A percentile compares a stretch with the other conserved stretches of the same genome.
Evolutionary conservation across 2,329 filamentous ascomycete genomes (phyloP).

Genomic region (Diaporthe ilicicola): DNA sequence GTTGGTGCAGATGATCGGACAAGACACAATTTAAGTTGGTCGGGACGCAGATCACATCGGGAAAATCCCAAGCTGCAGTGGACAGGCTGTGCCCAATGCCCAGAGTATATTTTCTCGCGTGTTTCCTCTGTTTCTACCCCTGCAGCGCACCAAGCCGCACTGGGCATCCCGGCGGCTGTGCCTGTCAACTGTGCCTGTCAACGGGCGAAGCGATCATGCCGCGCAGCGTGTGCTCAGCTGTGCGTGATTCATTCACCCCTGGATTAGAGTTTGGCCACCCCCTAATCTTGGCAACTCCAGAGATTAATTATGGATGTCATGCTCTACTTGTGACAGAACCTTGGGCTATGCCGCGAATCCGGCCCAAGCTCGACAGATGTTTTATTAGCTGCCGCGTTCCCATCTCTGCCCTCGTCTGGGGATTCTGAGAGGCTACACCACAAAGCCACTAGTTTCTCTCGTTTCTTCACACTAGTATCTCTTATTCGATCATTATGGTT

Average conservation of each 20-base stretch:
- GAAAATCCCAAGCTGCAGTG: not conserved
- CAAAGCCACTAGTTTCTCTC: slow-evolving; percentile 9
- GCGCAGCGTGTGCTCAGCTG: not conserved
- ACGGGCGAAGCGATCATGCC: not conserved
- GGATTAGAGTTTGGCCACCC: slow-evolving; percentile 7
- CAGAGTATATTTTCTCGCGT: not conserved
- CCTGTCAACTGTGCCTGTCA: not conserved
- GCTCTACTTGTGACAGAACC: slow-evolving; percentile 1
- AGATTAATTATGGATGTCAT: slow-evolving; percentile 18
- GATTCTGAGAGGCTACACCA: not conserved
- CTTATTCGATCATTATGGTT: not conserved
- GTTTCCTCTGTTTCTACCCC: not conserved
- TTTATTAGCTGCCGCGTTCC: not conserved
- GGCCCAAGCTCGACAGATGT: not conserved
- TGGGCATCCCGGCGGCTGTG: slow-evolving; percentile 12
- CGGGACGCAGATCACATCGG: slow-evolving; percentile 3
- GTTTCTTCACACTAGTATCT: not conserved
- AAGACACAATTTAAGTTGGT: not conserved
- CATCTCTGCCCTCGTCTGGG: not conserved
- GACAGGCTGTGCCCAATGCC: not conserved
- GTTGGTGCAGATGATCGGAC: not conserved
- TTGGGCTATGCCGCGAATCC: not conserved
- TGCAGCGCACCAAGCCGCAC: not conserved
- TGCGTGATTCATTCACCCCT: slow-evolving; percentile 18
- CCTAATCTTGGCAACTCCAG: not conserved